Conservation (phyloP, 73 alveolate genomes). For the Diophrys appendiculata region DNA sequence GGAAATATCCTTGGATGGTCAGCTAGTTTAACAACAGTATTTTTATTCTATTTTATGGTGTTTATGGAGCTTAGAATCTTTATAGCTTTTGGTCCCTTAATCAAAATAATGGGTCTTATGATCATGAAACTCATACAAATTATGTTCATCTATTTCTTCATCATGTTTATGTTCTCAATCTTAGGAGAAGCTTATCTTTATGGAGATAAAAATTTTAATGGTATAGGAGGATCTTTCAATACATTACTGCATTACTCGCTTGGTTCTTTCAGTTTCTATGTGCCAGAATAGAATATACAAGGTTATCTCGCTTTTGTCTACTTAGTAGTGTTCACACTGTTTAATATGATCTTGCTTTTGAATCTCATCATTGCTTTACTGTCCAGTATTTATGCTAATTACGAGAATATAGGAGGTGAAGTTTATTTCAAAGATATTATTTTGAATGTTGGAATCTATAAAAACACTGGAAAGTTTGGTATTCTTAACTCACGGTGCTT, state of each 20-base stretch:
- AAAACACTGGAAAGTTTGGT: neutral
- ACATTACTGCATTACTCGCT: neutral
- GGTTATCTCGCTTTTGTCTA: neutral
- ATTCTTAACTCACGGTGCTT: neutral
- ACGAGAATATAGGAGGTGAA: neutral
- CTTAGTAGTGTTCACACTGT: neutral
- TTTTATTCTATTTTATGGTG: neutral
- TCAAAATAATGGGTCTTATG: neutral
- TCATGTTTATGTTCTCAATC: neutral
- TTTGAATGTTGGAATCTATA: no score
- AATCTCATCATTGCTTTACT: conserved; percentile 21
- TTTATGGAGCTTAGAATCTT: neutral
- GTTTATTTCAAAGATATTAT: neutral
- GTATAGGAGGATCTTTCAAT: neutral
- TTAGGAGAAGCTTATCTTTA: neutral
- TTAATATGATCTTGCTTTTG: conserved; percentile 6
- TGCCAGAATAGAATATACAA: neutral
- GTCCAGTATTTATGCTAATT: conserved; percentile 14
- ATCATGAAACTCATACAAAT: neutral
- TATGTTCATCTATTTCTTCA: neutral
- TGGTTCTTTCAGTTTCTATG: neutral
- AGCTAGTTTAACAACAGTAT: neutral
- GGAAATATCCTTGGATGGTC: neutral
- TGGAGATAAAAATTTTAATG: neutral
- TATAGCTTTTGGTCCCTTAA: neutral